Base-by-base conservation (phyloP, 352 stramenopile genomes). In the Phytophthora hybrid region DNA sequence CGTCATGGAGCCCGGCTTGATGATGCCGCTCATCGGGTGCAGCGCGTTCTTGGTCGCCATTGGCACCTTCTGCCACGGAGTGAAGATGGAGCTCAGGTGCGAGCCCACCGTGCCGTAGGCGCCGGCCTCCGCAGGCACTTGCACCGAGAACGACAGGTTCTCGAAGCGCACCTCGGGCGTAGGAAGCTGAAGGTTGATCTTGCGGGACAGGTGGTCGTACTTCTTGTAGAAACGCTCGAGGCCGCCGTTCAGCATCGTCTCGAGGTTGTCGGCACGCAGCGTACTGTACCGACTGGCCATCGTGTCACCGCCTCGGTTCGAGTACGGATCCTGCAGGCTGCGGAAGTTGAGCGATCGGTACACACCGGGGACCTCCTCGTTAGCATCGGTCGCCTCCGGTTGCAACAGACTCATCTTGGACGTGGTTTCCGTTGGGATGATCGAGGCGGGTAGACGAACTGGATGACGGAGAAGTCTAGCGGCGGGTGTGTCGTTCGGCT, bases 221-320 rank as follows among this genome's bases (percentile, higher is more conserved):
- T 95, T 94, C 65, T 92, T 89, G 80, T 94, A 94, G 70, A 94
- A 94, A 18, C 73, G 77, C 46, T 95, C 88, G 4, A 95, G 73
- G 0, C 88, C 88, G 23, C 88, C 88, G 49, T 81, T 80, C 1
- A 94, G 76, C 72, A 78, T 93, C 29, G 73, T 84, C 59, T 93
- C 88, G 23, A 94, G 63, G 61, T 93, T 79, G 39, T 89, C 84
- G 37, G 87, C 82, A 14, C 87, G 79, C 55, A 94, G 73, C 34
- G 87, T 78, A 46, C 71, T 78, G 59, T 75, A 78, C 21, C 63
- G 71, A 74, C 71, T 78, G 19, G 66, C 66, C 71, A 72, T 78
- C 3, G 66, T 78, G 26, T 78, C 71, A 3, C 44, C 55, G 47
- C 26, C 55, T 14, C 92, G 78, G 76, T 94, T 44, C 34, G 34